phyloP scores from a whole-genome alignment of 179 eudicot genomes.

The Carnegiea gigantea region DNA sequence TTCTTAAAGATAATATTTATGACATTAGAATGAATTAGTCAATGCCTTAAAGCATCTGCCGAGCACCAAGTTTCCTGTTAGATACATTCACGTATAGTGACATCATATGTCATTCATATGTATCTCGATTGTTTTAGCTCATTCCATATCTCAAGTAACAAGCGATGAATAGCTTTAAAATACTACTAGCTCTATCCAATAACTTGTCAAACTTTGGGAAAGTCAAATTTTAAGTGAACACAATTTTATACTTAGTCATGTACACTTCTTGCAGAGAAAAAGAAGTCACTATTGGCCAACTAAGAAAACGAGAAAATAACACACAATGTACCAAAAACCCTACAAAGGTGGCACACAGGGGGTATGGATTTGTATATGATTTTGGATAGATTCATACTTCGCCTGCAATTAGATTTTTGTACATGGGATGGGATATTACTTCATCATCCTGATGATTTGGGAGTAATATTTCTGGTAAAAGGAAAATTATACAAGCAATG shows the following conservation, averaged over 20 bases:
- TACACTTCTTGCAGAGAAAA: neutral
- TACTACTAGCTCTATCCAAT: neutral
- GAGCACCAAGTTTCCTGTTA: neutral
- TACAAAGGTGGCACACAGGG: neutral
- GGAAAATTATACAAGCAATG: neutral
- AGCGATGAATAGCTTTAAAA: too few species aligned
- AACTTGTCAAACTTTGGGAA: neutral
- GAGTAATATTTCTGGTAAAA: too few species aligned
- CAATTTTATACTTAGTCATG: neutral
- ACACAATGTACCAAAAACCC: neutral
- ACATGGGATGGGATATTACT: too few species aligned
- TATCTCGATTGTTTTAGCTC: neutral
- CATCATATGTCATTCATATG: too few species aligned
- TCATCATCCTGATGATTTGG: too few species aligned
- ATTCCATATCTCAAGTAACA: neutral
- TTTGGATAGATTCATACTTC: neutral
- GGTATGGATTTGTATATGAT: too few species aligned
- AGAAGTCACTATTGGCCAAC: neutral
- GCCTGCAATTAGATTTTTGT: too few species aligned
- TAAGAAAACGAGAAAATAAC: neutral
- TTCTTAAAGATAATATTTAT: neutral
- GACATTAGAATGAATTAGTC: neutral
- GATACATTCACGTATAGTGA: neutral
- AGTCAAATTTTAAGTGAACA: too few species aligned
- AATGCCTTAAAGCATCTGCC: neutral